Base-by-base conservation (phyloP, 2,329 filamentous ascomycete species). In the Aureobasidium sp. region DNA sequence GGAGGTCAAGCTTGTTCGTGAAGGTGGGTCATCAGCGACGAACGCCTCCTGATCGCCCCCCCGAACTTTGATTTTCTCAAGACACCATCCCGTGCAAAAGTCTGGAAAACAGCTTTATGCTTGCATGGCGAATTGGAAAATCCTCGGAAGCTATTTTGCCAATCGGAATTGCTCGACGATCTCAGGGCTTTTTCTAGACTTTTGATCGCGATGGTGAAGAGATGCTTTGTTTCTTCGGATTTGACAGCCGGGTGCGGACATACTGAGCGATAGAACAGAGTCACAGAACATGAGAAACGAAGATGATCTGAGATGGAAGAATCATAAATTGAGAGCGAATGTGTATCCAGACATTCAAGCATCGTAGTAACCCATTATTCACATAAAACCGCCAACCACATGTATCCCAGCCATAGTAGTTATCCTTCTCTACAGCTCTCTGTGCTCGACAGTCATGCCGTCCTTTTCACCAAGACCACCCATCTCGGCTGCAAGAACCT, bases 401-500 rank as follows among this genome's bases (percentile, higher is more conserved):
- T 27, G 31, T 11, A 24, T 39, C 9, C n/a, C n/a, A 35, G 40
- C 29, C 39, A 24, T 45, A 29, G 39, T 57, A 45, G 53, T n/a
- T 57, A 35, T 57, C 40, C 5, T 54, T 15, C 39, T 47, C 39
- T 64, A 68, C 40, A 67, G 17, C 64, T 69, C 68, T 57, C 62
- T 64, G 44, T 68, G 68, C 63, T 70, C 68, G 29, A 60, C 35
- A 35, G 69, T 64, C 44, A 63, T 60, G 29, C 60, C 62, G 39
- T 59, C 42, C 57, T 60, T 60, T 8, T 63, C 63, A 31, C 67
- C 67, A 49, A 69, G 60, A 31, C 67, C 68, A 56, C 66, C 67
- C 22, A 70, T 61, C 58, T 70, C 67, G 33, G 66, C 67, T 24
- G 68, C 65, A 17, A 70, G 56, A 17, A 63, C 64, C 40, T 63